Base-by-base conservation (phyloP, 768 basidiomycete genomes). In the Mrakia hoshinonis region DNA sequence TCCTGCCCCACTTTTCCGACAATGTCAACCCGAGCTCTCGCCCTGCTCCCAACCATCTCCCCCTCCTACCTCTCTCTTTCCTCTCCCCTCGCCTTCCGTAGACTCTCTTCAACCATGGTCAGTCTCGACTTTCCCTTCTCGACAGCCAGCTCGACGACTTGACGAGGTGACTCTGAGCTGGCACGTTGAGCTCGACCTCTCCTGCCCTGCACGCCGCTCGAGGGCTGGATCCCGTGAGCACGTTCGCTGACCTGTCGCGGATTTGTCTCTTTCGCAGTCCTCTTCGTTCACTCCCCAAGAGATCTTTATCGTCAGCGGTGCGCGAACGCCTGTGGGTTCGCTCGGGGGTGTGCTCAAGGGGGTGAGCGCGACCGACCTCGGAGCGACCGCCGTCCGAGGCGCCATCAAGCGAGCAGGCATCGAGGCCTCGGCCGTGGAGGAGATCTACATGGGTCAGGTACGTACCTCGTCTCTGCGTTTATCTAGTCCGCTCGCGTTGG, bases 381-480 rank as follows among this genome's bases (percentile, higher is more conserved):
- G 96, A 76, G 81, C 85, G 39, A 82, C 88, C 68, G 96, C 91
- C 51, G 85, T 98, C 79, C 97, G 93, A 81, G 89, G 90, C 79
- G 96, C 93, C 24, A 84, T 98, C 70, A 84, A 87, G 74, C 85
- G 88, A 68, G 87, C 88, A 60, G 86, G 87, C 67, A 84, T 98
- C 77, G 86, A 89, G 76, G 89, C 93, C 22, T 84, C 87, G 1
- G 78, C 85, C 72, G 87, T 91, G n/a, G 93, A 98, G 80, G 96
- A 99, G 82, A 83, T 97, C 76, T 98, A 89, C 85, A 89, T 97
- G 78, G 96, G 96, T 75, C 94, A 99, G 78, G 96, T 99, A 77
- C 87, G 98, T 69, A 24, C 43, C 43, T 43, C 43, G 6, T 43
- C n/a, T n/a, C n/a, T n/a, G n/a, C n/a, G n/a, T 48, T 22, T 54